Base-by-base conservation (phyloP, 2,329 filamentous ascomycete genomes). In the Botrytis fragariae region DNA sequence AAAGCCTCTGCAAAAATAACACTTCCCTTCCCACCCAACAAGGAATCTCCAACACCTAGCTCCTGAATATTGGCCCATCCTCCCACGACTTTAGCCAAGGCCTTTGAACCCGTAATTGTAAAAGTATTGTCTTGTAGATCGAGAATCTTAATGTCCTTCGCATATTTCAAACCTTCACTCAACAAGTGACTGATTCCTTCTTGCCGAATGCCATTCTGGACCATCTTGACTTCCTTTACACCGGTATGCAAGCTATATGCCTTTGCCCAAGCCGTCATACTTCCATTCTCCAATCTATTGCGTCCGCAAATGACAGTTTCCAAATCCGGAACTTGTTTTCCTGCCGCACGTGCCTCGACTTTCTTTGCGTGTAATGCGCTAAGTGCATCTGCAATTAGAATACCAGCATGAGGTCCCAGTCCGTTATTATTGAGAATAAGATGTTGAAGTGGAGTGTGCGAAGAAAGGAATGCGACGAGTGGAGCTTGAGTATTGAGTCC, bases 111-210 rank as follows among this genome's bases (percentile, higher is more conserved):
- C 75, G 88, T 86, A 57, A 91, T 83, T 16, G 95, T 98, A 82
- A 98, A 98, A 0, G 96, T 98, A 84, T 99, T 99, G 84, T 99
- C 96, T 83, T 99, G 95, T 75, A 99, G 85, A 84, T 99, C 96
- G 71, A 99, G 85, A 22, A 94, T 88, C 81, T 91, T 86, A 72
- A 99, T 87, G 62, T 86, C 85, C 45, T 85, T 86, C 69, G 93
- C 89, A 79, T 93, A 87, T 76, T 87, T 89, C 71, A 99, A 86
- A 75, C 96, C 96, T 71, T 95, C 87, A 74, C 89, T 90, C 76
- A 99, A 85, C 73, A 99, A 86, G 77, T 92, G 88, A 65, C 91
- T 91, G 80, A 98, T 96, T 74, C 96, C 96, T 83, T 98, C 94
- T 81, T 95, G 93, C 61, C 96, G 89, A 78, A 99, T 99, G 70